Conservation (phyloP, 768 basidiomycete species). For the Tulasnella sp. region DNA sequence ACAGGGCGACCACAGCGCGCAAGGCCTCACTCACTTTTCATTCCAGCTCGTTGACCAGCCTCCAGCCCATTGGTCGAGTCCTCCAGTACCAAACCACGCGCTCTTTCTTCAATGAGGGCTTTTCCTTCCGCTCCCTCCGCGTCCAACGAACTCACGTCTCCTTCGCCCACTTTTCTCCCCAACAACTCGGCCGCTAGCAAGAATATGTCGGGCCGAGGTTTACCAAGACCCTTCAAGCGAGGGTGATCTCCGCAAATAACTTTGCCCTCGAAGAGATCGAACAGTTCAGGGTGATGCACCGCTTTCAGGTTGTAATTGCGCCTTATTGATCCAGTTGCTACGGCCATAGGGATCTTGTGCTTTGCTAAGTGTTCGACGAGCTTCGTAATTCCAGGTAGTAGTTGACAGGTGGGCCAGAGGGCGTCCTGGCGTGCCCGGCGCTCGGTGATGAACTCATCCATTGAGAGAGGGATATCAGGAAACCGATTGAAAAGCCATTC, state of each 20-base stretch:
- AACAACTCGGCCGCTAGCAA: too few species aligned
- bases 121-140: slow-evolving; percentile 38
- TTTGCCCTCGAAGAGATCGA: slow-evolving; percentile 58
- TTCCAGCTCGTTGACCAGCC: too few species aligned
- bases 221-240: slow-evolving; percentile 41
- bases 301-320: slow-evolving; percentile 68
- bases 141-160: slow-evolving; percentile 40
- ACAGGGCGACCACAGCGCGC: background rate
- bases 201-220: too few species aligned
- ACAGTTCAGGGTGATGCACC: slow-evolving; percentile 53
- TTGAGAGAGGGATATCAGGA: slow-evolving; percentile 62
- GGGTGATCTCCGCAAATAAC: slow-evolving; percentile 71
- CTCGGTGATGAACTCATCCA: slow-evolving; percentile 57
- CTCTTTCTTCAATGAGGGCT: too few species aligned
- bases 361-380: too few species aligned
- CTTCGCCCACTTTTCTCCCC: slow-evolving; percentile 64
- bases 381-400: slow-evolving; percentile 66
- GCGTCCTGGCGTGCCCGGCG: slow-evolving; percentile 57
- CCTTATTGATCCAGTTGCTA: slow-evolving; percentile 72
- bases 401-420: slow-evolving; percentile 56
- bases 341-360: too few species aligned
- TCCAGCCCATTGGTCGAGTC: too few species aligned
- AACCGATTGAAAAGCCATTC: slow-evolving; percentile 72
- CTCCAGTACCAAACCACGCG: too few species aligned
- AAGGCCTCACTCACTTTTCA: slow-evolving; percentile 50